These are phyloP conservation scores for Xylaria venustula DNA, from an alignment of 495 filamentous ascomycete genomes.

Conservation along the genomic window DNA sequence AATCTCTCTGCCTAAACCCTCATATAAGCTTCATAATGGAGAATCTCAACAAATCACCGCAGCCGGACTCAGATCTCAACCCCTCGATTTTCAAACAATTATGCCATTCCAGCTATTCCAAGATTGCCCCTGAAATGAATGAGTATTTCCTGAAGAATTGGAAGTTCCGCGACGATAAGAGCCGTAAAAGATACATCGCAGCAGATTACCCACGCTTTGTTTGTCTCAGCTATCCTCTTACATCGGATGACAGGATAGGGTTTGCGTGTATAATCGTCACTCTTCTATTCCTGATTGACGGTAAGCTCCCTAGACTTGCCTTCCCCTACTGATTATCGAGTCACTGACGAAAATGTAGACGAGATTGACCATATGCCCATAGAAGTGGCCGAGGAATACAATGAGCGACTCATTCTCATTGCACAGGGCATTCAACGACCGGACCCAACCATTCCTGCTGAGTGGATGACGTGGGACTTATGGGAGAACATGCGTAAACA, in stretches of 20 bases:
- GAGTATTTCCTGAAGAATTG: constrained; percentile 32
- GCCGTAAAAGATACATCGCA: constrained; percentile 23
- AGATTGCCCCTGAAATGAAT: neutral
- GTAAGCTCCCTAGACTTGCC: neutral
- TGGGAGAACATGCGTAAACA: constrained; percentile 35
- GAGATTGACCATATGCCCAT: constrained; percentile 36
- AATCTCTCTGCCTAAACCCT: no score
- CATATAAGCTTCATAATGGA: no score
- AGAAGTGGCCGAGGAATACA: constrained; percentile 30
- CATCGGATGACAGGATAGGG: constrained; percentile 30
- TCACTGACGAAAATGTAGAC: neutral
- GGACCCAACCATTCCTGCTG: constrained; percentile 25
- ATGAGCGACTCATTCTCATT: constrained; percentile 34
- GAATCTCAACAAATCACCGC: neutral
- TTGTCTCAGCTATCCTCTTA: constrained; percentile 33
- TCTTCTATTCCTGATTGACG: constrained; percentile 20
- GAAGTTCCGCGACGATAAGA: constrained; percentile 24
- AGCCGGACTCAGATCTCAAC: neutral
- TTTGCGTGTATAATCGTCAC: constrained; percentile 33
- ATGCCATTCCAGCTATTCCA: neutral
- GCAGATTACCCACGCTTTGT: constrained; percentile 33
- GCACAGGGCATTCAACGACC: constrained; percentile 24
- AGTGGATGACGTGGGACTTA: constrained; percentile 37
- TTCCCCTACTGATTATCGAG: neutral
- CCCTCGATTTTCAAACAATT: neutral